phyloP scores from a whole-genome alignment of 441 rosid genomes.

The Euphorbia celastroides region DNA sequence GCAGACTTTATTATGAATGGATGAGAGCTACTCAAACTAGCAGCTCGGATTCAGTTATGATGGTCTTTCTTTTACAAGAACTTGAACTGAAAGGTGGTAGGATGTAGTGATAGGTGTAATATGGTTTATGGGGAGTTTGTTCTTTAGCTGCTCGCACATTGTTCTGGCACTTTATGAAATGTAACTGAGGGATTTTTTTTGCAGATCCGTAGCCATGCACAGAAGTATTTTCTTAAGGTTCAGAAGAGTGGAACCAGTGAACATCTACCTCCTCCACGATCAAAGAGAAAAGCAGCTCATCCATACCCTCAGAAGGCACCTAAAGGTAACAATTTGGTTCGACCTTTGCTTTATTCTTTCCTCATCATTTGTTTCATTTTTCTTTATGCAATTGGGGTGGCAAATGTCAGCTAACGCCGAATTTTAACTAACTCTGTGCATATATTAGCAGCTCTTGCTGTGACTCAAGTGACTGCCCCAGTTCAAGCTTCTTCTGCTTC shows the following conservation, averaged over 20 bases:
- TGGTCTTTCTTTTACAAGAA: too few species aligned
- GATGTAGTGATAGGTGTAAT: neutral
- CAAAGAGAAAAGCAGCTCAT: conserved; percentile 90
- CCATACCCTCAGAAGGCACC: conserved; percentile 93
- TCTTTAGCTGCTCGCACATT: conserved; percentile 7
- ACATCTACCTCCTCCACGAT: conserved; percentile 95
- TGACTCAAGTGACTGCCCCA: conserved; percentile 35
- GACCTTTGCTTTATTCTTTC: neutral
- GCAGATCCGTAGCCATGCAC: conserved; percentile 98
- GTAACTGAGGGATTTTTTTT: conserved; percentile 20
- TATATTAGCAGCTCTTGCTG: conserved; percentile 34
- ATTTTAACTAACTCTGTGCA: conserved; percentile 13
- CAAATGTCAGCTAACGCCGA: conserved; percentile 2
- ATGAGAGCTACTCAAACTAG: neutral
- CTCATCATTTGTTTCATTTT: neutral
- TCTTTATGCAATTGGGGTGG: neutral
- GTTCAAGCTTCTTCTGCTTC: conserved; percentile 47
- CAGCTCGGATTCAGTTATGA: too few species aligned
- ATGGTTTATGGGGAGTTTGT: neutral
- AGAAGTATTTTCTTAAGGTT: conserved; percentile 86
- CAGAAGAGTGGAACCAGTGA: conserved; percentile 86
- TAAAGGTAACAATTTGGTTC: conserved; percentile 40
- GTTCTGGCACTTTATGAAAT: conserved; percentile 6
- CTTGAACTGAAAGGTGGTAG: neutral
- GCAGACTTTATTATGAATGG: neutral